Evolutionary conservation across 75 land plant species (phyloP), one percentile per base, ranked within the genome.

Genomic region (Cupressus sempervirens): DNA sequence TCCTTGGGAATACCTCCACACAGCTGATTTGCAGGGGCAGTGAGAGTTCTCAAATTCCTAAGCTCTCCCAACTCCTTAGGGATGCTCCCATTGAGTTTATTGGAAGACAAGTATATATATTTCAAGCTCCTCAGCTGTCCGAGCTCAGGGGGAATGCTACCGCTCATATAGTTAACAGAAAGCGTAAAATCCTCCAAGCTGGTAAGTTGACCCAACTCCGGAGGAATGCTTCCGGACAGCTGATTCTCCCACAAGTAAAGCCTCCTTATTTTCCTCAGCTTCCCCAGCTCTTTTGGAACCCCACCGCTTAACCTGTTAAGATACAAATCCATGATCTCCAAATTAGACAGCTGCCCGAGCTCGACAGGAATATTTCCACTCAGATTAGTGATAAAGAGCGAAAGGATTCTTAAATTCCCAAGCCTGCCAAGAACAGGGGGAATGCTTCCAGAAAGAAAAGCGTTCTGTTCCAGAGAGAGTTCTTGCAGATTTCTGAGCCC

Each of bases 221-320:
- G 86, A 82, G 94, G 94, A 45, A 93, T 88, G 74, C 75, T 67
- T 40, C 94, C 93, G 5, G 74, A 76, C 43, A 93, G 87, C 74
- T 82, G 75, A 56, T 93, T 93, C 4, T 82, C 83, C 65, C 84
- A 82, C 36, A 89, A 76, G 43, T 87, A 75, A 1, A 93, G 82
- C 13, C 67, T 53, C 23, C 12, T 48, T 26, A 89, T 79, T 30
- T 20, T 58, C 15, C 67, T 54, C 40, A 87, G 88, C 8, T 41
- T 41, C 46, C 93, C 92, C 14, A 92, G 58, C 11, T 87, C 75
- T 2, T 23, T 12, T 7, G 93, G 94, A 48, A 93, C 81, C 16
- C 76, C 41, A 20, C 92, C 88, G 10, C 84, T 82, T 62, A 62
- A 62, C 16, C 36, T 40, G 80, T 93, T 93, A 23, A 40, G 68